These are phyloP conservation scores for Mucor saturninus DNA, from an alignment of 371 early-diverging fungal genomes.

Conservation along the genomic window DNA sequence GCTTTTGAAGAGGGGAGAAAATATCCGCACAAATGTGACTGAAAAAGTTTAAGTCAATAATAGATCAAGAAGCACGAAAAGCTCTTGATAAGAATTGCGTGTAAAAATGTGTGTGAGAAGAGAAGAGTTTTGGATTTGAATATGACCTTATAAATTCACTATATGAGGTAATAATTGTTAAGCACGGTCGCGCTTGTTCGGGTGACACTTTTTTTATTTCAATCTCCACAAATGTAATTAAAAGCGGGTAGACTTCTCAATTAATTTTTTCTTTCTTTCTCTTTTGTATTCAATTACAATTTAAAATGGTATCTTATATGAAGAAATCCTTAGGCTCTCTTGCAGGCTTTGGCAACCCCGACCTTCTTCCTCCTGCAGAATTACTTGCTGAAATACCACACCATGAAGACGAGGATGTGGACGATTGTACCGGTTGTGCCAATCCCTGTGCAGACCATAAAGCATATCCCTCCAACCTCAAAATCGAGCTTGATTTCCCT, in stretches of 20 bases:
- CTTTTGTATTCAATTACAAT: neutral
- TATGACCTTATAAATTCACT: neutral
- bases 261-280: neutral
- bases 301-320: constrained; percentile 21
- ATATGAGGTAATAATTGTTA: neutral
- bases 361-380: constrained; percentile 25
- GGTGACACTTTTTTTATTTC: neutral
- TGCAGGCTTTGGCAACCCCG: constrained; percentile 16
- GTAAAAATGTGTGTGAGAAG: no score
- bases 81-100: no score
- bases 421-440: constrained; percentile 46
- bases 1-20: no score
- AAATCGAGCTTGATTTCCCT: constrained; percentile 59
- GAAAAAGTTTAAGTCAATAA: no score
- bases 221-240: neutral
- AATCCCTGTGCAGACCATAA: constrained; percentile 59
- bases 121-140: no score
- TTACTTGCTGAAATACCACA: constrained; percentile 7
- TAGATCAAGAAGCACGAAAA: no score
- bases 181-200: neutral
- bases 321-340: constrained; percentile 20
- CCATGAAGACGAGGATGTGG: neutral
- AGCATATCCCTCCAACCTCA: constrained; percentile 63
- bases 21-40: no score
- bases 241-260: neutral